Evolutionary conservation across 305 asterid species (phyloP).

Genomic region (Fraxinus platypoda): DNA sequence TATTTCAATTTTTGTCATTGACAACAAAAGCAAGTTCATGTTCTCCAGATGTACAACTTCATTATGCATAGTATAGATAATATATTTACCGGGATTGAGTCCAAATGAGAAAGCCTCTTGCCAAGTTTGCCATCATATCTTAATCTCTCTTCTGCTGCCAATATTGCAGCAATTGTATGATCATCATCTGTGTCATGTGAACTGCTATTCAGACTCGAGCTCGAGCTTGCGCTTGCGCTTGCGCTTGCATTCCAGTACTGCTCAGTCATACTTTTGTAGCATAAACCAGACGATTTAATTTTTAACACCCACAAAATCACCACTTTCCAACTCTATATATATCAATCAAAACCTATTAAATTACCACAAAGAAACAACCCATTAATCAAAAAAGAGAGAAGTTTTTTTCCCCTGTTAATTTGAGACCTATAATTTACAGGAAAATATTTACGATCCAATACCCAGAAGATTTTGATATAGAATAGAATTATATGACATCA

Average conservation of each 20-base stretch:
- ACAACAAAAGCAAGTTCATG: slow-evolving; percentile 15
- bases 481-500: background rate
- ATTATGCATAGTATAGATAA: slow-evolving; percentile 2
- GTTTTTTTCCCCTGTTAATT: background rate
- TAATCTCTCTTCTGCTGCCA: slow-evolving; percentile 65
- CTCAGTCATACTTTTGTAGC: slow-evolving; percentile 40
- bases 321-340: background rate
- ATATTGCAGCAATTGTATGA: slow-evolving; percentile 73
- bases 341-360: background rate
- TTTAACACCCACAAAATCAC: background rate
- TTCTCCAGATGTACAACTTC: slow-evolving; percentile 13
- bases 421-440: background rate
- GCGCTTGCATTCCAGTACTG: slow-evolving; percentile 42
- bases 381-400: background rate
- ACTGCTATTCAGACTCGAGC: slow-evolving; percentile 73
- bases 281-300: background rate
- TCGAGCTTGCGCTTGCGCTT: slow-evolving; percentile 60
- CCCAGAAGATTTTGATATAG: background rate
- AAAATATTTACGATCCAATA: background rate
- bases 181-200: slow-evolving; percentile 84
- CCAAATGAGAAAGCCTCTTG: slow-evolving; percentile 86
- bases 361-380: background rate
- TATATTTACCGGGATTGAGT: slow-evolving; percentile 70
- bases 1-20: background rate
- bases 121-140: slow-evolving; percentile 59